phyloP scores from a whole-genome alignment of 306 rosid species.

The Pachyrhizus erosus region DNA sequence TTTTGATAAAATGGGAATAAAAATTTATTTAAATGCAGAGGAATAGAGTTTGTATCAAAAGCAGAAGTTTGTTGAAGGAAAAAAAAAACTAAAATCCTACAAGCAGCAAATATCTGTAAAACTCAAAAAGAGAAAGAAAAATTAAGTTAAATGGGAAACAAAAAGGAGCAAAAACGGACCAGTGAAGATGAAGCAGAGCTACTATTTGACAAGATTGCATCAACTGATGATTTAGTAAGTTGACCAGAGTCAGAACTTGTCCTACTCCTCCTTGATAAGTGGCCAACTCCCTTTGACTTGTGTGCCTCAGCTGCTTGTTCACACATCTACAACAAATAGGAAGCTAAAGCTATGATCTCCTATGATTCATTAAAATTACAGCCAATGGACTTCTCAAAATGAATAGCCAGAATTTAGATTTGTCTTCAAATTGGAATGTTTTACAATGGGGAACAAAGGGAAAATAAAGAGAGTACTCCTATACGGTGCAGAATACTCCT shows the following conservation, averaged over 20 bases:
- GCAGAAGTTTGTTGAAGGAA: background rate
- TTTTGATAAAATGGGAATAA: no score
- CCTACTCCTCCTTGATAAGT: conserved; percentile 77
- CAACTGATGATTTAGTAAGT: conserved; percentile 77
- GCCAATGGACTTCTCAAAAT: conserved; percentile 32
- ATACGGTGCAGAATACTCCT: background rate
- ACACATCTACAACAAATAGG: conserved; percentile 73
- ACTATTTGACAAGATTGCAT: conserved; percentile 74
- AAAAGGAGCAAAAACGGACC: conserved; percentile 35
- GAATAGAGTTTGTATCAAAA: no score
- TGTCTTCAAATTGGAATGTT: conserved; percentile 28
- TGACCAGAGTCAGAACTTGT: conserved; percentile 67
- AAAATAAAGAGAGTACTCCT: background rate
- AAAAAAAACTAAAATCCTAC: conserved; percentile 5
- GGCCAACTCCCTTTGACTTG: conserved; percentile 77
- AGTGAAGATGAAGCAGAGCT: conserved; percentile 47
- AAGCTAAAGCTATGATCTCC: conserved; percentile 37
- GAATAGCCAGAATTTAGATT: conserved; percentile 28
- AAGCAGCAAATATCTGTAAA: conserved; percentile 33
- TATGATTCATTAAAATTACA: conserved; percentile 13
- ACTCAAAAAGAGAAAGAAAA: conserved; percentile 20
- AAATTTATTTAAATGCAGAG: no score
- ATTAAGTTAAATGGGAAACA: background rate
- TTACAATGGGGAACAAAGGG: background rate
- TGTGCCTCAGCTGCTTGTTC: conserved; percentile 98